These are phyloP conservation scores for Sedum album DNA, from an alignment of 164 flowering plant genomes.

Conservation along the genomic window DNA sequence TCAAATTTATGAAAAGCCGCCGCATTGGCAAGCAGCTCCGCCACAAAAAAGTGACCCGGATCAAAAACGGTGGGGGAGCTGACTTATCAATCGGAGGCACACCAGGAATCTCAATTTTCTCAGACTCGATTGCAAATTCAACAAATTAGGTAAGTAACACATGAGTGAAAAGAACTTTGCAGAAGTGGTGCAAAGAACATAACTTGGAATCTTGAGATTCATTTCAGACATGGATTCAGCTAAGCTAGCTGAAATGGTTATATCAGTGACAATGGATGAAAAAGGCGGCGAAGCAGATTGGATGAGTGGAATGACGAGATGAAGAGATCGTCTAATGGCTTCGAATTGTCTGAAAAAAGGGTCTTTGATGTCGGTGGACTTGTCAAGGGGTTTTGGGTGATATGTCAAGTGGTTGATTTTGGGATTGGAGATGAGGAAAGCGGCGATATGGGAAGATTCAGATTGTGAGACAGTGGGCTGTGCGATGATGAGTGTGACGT, in stretches of 20 bases:
- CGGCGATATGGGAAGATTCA: constrained; percentile 16
- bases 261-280: constrained; percentile 18
- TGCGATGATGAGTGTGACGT: constrained; percentile 10
- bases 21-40: background rate
- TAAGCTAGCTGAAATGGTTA: constrained; percentile 13
- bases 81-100: constrained; percentile 14
- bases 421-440: constrained; percentile 17
- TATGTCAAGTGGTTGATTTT: constrained; percentile 13
- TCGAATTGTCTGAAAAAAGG: constrained; percentile 37
- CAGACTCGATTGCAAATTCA: background rate
- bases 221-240: constrained; percentile 15
- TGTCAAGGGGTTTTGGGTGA: constrained; percentile 17
- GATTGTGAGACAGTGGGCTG: constrained; percentile 27
- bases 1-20: constrained; percentile 7
- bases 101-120: constrained; percentile 21
- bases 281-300: constrained; percentile 19
- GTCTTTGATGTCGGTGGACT: constrained; percentile 16
- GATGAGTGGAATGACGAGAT: constrained; percentile 20
- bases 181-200: constrained; percentile 29
- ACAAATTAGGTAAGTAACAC: constrained; percentile 6
- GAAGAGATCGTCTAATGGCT: constrained; percentile 28
- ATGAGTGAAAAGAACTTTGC: constrained; percentile 31
- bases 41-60: constrained; percentile 13
- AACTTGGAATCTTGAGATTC: constrained; percentile 21
- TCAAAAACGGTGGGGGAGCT: constrained; percentile 21